Conservation (phyloP, 306 rosid species). For the Cicer cuneatum region DNA sequence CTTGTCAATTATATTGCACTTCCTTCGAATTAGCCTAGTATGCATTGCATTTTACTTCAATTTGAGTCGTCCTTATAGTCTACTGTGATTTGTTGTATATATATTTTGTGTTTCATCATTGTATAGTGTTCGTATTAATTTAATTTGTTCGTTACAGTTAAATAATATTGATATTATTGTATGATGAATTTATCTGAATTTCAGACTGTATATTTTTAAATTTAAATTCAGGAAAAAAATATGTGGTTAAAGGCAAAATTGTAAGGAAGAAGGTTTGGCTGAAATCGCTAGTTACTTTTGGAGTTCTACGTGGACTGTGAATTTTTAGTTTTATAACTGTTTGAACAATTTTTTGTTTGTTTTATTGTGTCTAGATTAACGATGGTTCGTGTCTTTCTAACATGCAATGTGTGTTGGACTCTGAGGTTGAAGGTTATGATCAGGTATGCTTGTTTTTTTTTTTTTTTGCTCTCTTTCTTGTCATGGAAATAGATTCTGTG, state of each 20-base stretch:
- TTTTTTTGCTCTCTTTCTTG: neutral
- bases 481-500: neutral
- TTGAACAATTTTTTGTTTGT: neutral
- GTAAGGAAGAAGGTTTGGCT: too few species aligned
- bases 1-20: neutral
- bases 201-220: too few species aligned
- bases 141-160: too few species aligned
- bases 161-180: too few species aligned
- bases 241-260: too few species aligned
- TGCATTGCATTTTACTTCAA: constrained; percentile 14
- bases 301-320: neutral
- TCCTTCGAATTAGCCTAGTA: neutral
- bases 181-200: too few species aligned
- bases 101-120: too few species aligned
- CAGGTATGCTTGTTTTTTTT: constrained; percentile 56
- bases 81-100: too few species aligned
- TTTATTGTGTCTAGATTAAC: constrained; percentile 60
- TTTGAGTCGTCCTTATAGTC: neutral
- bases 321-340: constrained; percentile 1
- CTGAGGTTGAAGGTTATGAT: constrained; percentile 78
- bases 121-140: too few species aligned
- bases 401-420: constrained; percentile 85
- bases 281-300: too few species aligned
- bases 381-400: constrained; percentile 95
- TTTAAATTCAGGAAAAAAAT: too few species aligned